These are phyloP conservation scores for Candida gorgasii DNA, from an alignment of 805 yeast genomes.

Conservation along the genomic window DNA sequence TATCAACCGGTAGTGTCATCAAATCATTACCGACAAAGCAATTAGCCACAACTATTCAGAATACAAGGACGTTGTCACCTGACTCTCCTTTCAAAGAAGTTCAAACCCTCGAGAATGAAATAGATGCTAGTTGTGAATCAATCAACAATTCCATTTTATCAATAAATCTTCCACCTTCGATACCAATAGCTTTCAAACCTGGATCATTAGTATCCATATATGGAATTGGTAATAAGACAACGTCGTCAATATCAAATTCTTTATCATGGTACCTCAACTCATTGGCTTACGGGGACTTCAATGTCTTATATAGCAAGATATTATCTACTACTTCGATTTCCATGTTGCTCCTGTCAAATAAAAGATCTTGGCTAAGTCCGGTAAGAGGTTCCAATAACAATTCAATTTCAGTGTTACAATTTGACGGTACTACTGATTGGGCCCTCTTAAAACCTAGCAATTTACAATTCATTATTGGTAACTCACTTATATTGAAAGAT, in stretches of 20 bases:
- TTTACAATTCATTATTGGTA: constrained; percentile 54
- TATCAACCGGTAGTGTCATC: constrained; percentile 2
- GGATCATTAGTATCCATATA: constrained; percentile 54
- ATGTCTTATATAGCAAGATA: constrained; percentile 47
- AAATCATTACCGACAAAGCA: constrained; percentile 2
- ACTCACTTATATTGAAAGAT: constrained; percentile 44
- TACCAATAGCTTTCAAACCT: constrained; percentile 50
- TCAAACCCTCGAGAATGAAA: background rate
- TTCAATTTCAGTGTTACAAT: constrained; percentile 44
- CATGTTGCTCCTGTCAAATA: constrained; percentile 42
- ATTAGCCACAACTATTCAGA: background rate
- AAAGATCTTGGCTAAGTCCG: constrained; percentile 18
- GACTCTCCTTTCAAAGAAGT: background rate
- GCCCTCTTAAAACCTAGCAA: constrained; percentile 51
- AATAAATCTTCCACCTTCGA: constrained; percentile 57
- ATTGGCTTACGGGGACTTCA: constrained; percentile 44
- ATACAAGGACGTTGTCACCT: background rate
- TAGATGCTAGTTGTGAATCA: background rate
- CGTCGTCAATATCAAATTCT: constrained; percentile 30
- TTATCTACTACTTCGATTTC: constrained; percentile 50
- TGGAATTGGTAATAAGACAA: constrained; percentile 31
- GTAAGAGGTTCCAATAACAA: constrained; percentile 23
- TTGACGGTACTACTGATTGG: constrained; percentile 68
- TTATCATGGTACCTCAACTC: constrained; percentile 2
- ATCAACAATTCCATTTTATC: constrained; percentile 38